These are phyloP conservation scores for Lippia alba DNA, from an alignment of 305 asterid species.

Conservation along the genomic window DNA sequence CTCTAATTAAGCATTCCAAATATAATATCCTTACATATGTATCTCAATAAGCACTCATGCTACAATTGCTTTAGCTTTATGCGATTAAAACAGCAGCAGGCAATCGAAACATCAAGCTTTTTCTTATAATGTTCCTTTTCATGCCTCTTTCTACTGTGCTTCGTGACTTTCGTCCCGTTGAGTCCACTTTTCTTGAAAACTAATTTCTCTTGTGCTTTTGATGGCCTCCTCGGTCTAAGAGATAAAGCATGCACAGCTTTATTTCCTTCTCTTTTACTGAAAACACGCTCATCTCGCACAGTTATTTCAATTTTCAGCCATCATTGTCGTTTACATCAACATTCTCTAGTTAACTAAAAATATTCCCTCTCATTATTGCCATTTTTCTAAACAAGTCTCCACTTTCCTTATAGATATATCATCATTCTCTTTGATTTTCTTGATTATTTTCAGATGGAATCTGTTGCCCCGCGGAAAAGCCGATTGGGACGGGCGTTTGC, in stretches of 20 bases:
- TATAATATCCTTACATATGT: constrained; percentile 19
- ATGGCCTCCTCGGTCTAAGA: constrained; percentile 45
- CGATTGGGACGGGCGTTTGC: constrained; percentile 48
- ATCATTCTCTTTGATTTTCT: constrained; percentile 20
- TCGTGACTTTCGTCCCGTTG: constrained; percentile 33
- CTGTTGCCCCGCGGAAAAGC: constrained; percentile 48
- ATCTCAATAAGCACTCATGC: background rate
- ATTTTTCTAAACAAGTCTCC: background rate
- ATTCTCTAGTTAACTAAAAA: constrained; percentile 27
- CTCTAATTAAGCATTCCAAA: background rate
- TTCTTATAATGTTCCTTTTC: background rate
- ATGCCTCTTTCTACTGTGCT: background rate
- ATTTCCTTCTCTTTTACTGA: constrained; percentile 27
- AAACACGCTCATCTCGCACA: constrained; percentile 37
- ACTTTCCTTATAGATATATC: background rate
- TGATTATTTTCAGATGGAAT: constrained; percentile 55
- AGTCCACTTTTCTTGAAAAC: constrained; percentile 36
- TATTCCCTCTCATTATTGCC: constrained; percentile 20
- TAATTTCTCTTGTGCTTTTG: too few species aligned
- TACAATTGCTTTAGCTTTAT: constrained; percentile 2
- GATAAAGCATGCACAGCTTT: constrained; percentile 44
- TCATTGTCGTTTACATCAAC: constrained; percentile 43
- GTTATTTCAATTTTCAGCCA: constrained; percentile 33
- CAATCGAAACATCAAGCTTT: background rate
- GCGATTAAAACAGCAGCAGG: background rate